Conservation (phyloP, 805 yeast species). For the Wickerhamiella parazyma region DNA sequence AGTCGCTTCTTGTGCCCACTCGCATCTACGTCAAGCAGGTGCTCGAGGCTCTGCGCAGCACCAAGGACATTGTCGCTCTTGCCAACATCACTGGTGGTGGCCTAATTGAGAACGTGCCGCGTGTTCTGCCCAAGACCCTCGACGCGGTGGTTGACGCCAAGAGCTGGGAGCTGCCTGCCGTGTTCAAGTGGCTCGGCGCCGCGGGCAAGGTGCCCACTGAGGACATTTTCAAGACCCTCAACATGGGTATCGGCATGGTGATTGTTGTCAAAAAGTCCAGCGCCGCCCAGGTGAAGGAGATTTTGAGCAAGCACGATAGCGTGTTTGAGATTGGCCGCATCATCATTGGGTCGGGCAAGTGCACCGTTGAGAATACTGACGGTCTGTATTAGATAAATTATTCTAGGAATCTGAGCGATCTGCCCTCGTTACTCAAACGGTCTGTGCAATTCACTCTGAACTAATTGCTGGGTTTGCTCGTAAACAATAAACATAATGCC, state of each 20-base stretch:
- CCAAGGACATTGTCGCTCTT: slow-evolving; percentile 62
- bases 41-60: slow-evolving; percentile 43
- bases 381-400: slow-evolving; percentile 22
- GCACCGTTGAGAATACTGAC: slow-evolving; percentile 24
- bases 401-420: neutral
- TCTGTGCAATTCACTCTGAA: slow-evolving; percentile 14
- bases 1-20: slow-evolving; percentile 78
- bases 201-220: slow-evolving; percentile 78
- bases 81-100: slow-evolving; percentile 99
- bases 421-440: slow-evolving; percentile 11
- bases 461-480: slow-evolving; percentile 22
- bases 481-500: slow-evolving; percentile 55
- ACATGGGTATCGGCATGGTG: slow-evolving; percentile 96
- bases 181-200: slow-evolving; percentile 87
- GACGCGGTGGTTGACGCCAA: slow-evolving; percentile 70
- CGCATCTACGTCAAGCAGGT: slow-evolving; percentile 88
- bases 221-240: slow-evolving; percentile 82
- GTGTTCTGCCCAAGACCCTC: slow-evolving; percentile 72
- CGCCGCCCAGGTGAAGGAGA: slow-evolving; percentile 41
- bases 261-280: slow-evolving; percentile 61
- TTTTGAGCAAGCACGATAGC: slow-evolving; percentile 56
- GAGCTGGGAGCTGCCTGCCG: slow-evolving; percentile 73
- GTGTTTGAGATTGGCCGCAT: slow-evolving; percentile 59
- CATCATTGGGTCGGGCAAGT: slow-evolving; percentile 32
- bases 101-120: slow-evolving; percentile 85